Percentiles rank a stretch among this genome's conserved stretches.
These are phyloP conservation scores for Fusarium burgessii DNA, from an alignment of 2,329 filamentous ascomycete genomes.

Conservation along the genomic window DNA sequence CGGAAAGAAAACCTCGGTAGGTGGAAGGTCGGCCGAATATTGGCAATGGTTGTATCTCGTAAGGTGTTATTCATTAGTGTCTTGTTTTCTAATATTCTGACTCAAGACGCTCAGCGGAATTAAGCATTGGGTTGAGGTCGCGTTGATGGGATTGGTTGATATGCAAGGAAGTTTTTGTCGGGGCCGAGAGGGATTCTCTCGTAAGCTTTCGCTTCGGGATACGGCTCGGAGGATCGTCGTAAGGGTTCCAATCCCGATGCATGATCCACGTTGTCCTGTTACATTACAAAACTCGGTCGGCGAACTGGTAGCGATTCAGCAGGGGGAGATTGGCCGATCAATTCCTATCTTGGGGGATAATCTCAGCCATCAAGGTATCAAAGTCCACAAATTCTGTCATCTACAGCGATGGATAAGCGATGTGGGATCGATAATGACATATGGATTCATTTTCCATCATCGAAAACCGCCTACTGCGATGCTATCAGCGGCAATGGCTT, in stretches of 20 bases:
- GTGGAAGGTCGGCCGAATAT: not conserved
- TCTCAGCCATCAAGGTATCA: not conserved
- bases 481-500: not conserved
- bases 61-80: not conserved
- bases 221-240: not conserved
- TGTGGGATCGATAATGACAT: not conserved
- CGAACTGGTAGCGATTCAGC: not conserved
- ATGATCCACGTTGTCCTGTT: not conserved
- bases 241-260: not conserved
- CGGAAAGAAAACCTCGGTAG: not conserved
- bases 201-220: not conserved
- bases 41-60: not conserved
- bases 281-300: not conserved
- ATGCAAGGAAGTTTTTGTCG: not conserved
- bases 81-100: not conserved
- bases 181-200: not conserved
- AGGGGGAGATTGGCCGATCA: not conserved
- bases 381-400: slow-evolving; percentile 4
- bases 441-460: not conserved
- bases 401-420: not conserved
- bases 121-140: not conserved
- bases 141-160: not conserved
- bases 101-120: not conserved
- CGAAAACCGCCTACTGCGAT: not conserved
- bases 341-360: not conserved